Evolutionary conservation across 805 yeast genomes (phyloP).

Genomic region (Wickerhamomyces chambardii): DNA sequence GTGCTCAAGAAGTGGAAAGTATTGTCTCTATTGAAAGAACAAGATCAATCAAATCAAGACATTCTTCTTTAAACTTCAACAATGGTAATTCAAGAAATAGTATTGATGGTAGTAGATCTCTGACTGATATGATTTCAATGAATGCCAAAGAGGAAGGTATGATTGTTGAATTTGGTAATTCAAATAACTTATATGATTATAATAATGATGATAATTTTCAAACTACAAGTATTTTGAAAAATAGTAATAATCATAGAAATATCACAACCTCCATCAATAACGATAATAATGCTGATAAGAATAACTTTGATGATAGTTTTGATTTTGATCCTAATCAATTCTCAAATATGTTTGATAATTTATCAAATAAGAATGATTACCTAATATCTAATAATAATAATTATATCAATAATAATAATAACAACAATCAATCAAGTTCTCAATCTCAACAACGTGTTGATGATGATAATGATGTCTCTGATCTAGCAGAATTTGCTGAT

Average conservation of each 20-base stretch:
- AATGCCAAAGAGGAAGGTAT: constrained; percentile 39
- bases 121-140: constrained; percentile 22
- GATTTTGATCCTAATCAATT: constrained; percentile 8
- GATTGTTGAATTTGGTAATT: constrained; percentile 26
- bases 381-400: too few relatives aligned
- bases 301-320: background rate
- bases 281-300: too few relatives aligned
- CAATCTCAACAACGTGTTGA: constrained; percentile 4
- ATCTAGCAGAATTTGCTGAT: constrained; percentile 35
- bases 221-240: too few relatives aligned
- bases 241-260: too few relatives aligned
- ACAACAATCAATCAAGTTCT: background rate
- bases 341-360: constrained; percentile 6
- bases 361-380: too few relatives aligned
- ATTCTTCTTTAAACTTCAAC: constrained; percentile 10
- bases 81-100: background rate
- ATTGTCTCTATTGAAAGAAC: constrained; percentile 67
- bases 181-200: background rate
- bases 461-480: constrained; percentile 26
- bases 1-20: constrained; percentile 61
- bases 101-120: constrained; percentile 1
- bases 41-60: constrained; percentile 41
- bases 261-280: too few relatives aligned
- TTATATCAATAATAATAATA: too few relatives aligned
- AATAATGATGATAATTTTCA: background rate